These are phyloP conservation scores for Plasmodium relictum DNA, from an alignment of 169 alveolate genomes.

Conservation along the genomic window DNA sequence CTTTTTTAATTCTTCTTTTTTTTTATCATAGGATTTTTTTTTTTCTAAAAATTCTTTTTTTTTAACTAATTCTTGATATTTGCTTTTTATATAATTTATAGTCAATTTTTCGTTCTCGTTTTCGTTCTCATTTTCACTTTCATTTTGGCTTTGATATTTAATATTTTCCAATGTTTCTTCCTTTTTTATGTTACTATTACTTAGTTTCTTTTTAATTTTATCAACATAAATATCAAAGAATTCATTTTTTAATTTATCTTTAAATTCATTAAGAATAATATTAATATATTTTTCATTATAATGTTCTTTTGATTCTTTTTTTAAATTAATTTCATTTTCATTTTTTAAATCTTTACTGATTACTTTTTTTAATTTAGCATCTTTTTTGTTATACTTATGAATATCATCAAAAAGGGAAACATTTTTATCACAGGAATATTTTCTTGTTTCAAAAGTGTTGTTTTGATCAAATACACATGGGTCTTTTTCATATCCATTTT, in stretches of 20 bases:
- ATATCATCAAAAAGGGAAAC: no score
- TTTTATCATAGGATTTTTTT: conserved; percentile 14
- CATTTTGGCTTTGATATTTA: neutral
- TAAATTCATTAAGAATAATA: conserved; percentile 19
- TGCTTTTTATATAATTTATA: neutral
- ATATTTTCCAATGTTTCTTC: neutral
- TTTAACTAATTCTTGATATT: conserved; percentile 21
- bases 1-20: conserved; percentile 50
- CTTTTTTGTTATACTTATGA: no score
- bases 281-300: conserved; percentile 5
- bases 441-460: no score
- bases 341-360: neutral
- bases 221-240: conserved; percentile 12
- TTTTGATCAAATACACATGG: no score
- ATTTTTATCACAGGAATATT: no score
- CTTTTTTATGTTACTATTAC: neutral
- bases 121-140: neutral
- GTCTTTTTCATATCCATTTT: no score
- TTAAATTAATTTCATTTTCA: neutral
- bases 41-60: conserved; percentile 10
- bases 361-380: neutral
- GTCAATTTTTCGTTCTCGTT: conserved; percentile 3
- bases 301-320: neutral
- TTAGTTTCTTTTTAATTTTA: neutral
- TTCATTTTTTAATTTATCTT: conserved; percentile 23